A percentile compares a stretch with the other conserved stretches of the same genome.
Conservation (phyloP, 2,329 filamentous ascomycete species). For the Scedosporium aurantiacum region DNA sequence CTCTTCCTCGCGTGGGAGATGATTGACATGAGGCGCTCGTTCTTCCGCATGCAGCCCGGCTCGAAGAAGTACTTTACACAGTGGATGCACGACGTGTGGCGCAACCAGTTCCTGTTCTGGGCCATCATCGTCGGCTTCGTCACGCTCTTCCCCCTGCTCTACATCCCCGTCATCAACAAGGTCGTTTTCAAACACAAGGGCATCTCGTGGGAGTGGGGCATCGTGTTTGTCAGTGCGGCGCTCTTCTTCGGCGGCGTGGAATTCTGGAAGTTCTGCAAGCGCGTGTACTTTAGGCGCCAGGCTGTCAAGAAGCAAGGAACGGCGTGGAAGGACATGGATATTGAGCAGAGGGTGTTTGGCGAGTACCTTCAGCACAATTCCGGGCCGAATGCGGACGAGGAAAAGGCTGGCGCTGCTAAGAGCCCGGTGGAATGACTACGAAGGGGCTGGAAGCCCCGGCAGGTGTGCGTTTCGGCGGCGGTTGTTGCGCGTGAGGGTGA, state of each 20-base stretch:
- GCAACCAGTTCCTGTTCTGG: constrained; percentile 63
- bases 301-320: constrained; percentile 15
- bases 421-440: constrained; percentile 12
- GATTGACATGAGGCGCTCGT: constrained; percentile 58
- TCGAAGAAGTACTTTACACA: constrained; percentile 51
- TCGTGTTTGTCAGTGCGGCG: constrained; percentile 41
- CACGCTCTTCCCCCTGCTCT: constrained; percentile 40
- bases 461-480: background rate
- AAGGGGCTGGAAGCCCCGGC: constrained; percentile 12
- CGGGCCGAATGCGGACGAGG: constrained; percentile 1
- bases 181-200: constrained; percentile 49
- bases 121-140: constrained; percentile 40
- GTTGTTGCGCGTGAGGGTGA: background rate
- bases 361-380: constrained; percentile 19
- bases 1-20: constrained; percentile 73
- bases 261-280: constrained; percentile 48
- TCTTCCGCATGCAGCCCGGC: constrained; percentile 62
- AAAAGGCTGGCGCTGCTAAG: constrained; percentile 3
- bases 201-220: constrained; percentile 53
- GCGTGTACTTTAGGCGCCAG: constrained; percentile 26
- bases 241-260: constrained; percentile 50
- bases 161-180: constrained; percentile 49
- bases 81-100: constrained; percentile 58
- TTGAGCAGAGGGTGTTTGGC: constrained; percentile 28
- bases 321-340: constrained; percentile 25